phyloP scores from a whole-genome alignment of 2,329 filamentous ascomycete species.

The Trichoderma gracile region DNA sequence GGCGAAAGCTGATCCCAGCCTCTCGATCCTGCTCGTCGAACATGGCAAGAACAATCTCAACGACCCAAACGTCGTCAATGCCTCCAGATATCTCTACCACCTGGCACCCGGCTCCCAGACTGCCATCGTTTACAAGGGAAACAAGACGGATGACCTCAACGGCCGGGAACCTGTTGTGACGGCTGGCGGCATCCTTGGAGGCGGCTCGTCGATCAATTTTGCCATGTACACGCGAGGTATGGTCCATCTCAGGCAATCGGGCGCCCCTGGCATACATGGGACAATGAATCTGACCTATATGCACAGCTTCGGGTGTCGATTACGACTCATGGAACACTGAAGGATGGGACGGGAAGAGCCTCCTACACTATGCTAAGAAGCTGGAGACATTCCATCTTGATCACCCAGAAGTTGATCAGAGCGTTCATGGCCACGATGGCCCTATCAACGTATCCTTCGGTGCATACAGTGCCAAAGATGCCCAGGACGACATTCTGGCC shows the following conservation, averaged over 20 bases:
- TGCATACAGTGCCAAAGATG: constrained; percentile 42
- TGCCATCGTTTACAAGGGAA: constrained; percentile 31
- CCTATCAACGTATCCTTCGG: constrained; percentile 58
- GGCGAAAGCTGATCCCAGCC: constrained; percentile 31
- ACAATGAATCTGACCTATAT: not conserved
- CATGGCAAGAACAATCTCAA: constrained; percentile 34
- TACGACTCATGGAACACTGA: constrained; percentile 39
- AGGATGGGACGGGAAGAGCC: constrained; percentile 39
- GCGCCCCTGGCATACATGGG: not conserved
- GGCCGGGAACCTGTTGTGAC: constrained; percentile 32
- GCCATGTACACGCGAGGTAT: constrained; percentile 37
- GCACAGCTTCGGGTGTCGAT: constrained; percentile 35
- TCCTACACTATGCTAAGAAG: constrained; percentile 41
- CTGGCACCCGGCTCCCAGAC: constrained; percentile 30
- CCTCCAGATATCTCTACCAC: constrained; percentile 31
- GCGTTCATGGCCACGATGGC: constrained; percentile 54
- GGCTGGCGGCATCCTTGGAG: constrained; percentile 35
- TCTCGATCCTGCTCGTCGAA: constrained; percentile 36
- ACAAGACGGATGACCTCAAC: constrained; percentile 31
- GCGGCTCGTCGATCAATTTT: constrained; percentile 40
- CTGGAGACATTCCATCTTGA: constrained; percentile 55
- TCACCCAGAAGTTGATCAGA: constrained; percentile 39
- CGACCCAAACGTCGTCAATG: constrained; percentile 32
- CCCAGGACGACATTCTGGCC: constrained; percentile 52
- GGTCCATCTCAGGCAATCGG: not conserved